Evolutionary conservation across 1,284 basidiomycete species (phyloP).

Genomic region (Ustilago nuda): DNA sequence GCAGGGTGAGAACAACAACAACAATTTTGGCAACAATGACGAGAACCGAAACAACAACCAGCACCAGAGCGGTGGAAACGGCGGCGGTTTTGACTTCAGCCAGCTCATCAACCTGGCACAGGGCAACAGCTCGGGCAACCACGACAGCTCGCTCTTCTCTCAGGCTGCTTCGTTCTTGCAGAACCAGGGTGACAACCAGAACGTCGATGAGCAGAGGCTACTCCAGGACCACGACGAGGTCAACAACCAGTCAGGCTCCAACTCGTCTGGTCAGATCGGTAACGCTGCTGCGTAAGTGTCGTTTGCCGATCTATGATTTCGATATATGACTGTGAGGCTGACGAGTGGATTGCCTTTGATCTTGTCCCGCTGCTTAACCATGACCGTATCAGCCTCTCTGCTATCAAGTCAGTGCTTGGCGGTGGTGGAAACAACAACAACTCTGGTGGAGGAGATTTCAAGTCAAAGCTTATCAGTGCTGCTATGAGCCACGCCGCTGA

Average conservation of each 20-base stretch:
- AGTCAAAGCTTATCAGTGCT: conserved; percentile 48
- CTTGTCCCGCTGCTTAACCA: background rate
- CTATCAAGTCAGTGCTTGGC: conserved; percentile 54
- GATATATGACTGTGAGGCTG: background rate
- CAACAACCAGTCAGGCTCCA: conserved; percentile 48
- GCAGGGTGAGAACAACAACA: conserved; percentile 15
- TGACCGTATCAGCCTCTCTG: conserved; percentile 37
- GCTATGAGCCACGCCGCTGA: conserved; percentile 53
- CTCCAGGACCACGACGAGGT: conserved; percentile 58
- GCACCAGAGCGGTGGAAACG: conserved; percentile 22
- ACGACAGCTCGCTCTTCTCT: conserved; percentile 54
- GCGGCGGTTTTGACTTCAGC: conserved; percentile 56
- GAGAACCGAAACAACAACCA: conserved; percentile 25
- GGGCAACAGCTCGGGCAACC: conserved; percentile 49
- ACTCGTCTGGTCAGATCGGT: conserved; percentile 55
- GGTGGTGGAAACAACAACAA: conserved; percentile 30
- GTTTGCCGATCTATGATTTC: too few species aligned
- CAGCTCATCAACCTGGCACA: conserved; percentile 49
- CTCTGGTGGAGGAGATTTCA: conserved; percentile 45
- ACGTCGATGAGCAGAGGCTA: conserved; percentile 58
- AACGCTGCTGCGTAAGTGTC: conserved; percentile 60
- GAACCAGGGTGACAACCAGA: conserved; percentile 52
- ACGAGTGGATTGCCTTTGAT: background rate
- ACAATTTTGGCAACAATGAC: conserved; percentile 18
- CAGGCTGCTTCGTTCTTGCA: conserved; percentile 50